Conservation (phyloP, 2,329 filamentous ascomycete species). For the Botrytis tulipae region DNA sequence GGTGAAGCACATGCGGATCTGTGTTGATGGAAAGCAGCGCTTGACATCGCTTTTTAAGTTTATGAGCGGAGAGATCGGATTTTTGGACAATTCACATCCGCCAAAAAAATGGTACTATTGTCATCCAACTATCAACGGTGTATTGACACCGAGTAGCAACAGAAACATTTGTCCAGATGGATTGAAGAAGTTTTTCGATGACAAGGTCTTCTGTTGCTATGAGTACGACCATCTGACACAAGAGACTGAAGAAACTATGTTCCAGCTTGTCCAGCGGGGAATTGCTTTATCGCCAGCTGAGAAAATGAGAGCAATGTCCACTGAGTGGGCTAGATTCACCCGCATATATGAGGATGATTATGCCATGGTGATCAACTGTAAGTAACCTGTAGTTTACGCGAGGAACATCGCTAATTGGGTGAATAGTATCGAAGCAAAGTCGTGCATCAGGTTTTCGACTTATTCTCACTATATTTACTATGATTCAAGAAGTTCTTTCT, state of each 20-base stretch:
- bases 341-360: conserved; percentile 46
- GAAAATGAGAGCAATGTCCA: conserved; percentile 46
- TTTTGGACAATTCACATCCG: conserved; percentile 42
- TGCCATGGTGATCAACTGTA: conserved; percentile 40
- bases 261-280: conserved; percentile 48
- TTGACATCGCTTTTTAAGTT: conserved; percentile 47
- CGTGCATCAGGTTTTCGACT: conserved; percentile 40
- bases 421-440: conserved; percentile 38
- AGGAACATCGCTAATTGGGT: not conserved
- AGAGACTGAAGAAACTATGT: conserved; percentile 48
- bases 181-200: conserved; percentile 41
- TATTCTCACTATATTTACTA: conserved; percentile 40
- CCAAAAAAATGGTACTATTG: conserved; percentile 44
- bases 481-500: conserved; percentile 37
- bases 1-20: conserved; percentile 38
- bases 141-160: conserved; percentile 26
- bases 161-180: conserved; percentile 40
- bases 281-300: conserved; percentile 46
- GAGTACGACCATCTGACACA: conserved; percentile 43
- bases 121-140: conserved; percentile 33
- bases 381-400: conserved; percentile 21
- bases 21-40: conserved; percentile 50
- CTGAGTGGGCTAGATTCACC: conserved; percentile 47
- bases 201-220: conserved; percentile 44
- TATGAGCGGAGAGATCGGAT: conserved; percentile 45